A percentile compares a stretch with the other conserved stretches of the same genome.
Evolutionary conservation across 495 filamentous ascomycete genomes (phyloP).

Genomic region (Neurospora sp.): DNA sequence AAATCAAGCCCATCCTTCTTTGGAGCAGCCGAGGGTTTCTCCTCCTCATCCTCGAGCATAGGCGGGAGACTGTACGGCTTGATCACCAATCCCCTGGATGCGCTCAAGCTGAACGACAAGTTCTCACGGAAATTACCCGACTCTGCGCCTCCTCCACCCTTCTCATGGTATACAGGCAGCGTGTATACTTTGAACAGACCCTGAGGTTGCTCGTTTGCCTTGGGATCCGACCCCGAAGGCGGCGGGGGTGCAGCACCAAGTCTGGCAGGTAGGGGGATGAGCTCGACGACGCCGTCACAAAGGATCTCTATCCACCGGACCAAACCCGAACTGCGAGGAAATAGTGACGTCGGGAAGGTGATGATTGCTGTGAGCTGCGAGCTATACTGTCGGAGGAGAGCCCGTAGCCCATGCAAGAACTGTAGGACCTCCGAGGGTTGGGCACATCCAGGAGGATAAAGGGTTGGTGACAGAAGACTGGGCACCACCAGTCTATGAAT

Average conservation of each 20-base stretch:
- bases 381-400: conserved; percentile 58
- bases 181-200: conserved; percentile 76
- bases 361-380: conserved; percentile 61
- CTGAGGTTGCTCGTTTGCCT: conserved; percentile 64
- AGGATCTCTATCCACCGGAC: conserved; percentile 83
- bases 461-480: conserved; percentile 67
- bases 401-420: conserved; percentile 72
- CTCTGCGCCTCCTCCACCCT: conserved; percentile 67
- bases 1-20: conserved; percentile 24
- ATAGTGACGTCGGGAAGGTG: conserved; percentile 70
- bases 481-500: conserved; percentile 83
- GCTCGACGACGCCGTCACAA: conserved; percentile 76
- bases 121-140: conserved; percentile 63
- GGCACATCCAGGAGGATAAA: conserved; percentile 60
- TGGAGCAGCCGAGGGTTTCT: conserved; percentile 34
- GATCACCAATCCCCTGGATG: conserved; percentile 70
- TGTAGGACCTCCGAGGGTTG: conserved; percentile 64
- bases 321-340: conserved; percentile 66
- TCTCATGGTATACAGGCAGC: conserved; percentile 77
- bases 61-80: conserved; percentile 86
- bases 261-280: conserved; percentile 72
- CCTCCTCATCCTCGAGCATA: conserved; percentile 66
- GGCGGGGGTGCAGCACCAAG: conserved; percentile 41
- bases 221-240: conserved; percentile 23
- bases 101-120: conserved; percentile 79